These are phyloP conservation scores for Termitomyces titanicus DNA, from an alignment of 768 basidiomycete species.

Conservation along the genomic window DNA sequence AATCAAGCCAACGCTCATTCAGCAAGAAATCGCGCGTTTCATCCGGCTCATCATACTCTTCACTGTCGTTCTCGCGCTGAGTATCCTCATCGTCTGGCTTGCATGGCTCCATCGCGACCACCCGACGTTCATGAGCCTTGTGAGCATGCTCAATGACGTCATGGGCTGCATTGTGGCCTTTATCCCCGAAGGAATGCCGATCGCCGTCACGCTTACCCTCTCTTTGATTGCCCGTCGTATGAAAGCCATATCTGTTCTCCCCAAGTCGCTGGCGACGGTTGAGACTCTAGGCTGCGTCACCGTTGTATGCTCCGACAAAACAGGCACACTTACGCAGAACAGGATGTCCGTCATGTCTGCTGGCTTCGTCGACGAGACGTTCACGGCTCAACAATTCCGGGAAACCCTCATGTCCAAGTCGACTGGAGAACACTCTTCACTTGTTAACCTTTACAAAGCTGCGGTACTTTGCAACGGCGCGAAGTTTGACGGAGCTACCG, in stretches of 20 bases:
- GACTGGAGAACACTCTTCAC: not conserved
- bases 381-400: slow-evolving; percentile 21
- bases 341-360: slow-evolving; percentile 53
- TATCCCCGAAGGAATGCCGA: slow-evolving; percentile 48
- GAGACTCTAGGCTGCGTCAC: slow-evolving; percentile 66
- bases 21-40: slow-evolving; percentile 47
- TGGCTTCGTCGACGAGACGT: slow-evolving; percentile 32
- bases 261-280: slow-evolving; percentile 57
- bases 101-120: slow-evolving; percentile 39
- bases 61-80: slow-evolving; percentile 35
- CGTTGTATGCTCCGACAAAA: slow-evolving; percentile 52
- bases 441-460: slow-evolving; percentile 27
- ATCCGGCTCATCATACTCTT: slow-evolving; percentile 45
- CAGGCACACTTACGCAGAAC: slow-evolving; percentile 59
- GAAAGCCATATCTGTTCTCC: slow-evolving; percentile 12
- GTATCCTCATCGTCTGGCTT: slow-evolving; percentile 40
- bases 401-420: slow-evolving; percentile 1
- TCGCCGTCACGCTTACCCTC: slow-evolving; percentile 53
- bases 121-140: slow-evolving; percentile 44
- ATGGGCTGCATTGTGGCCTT: slow-evolving; percentile 41
- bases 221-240: slow-evolving; percentile 16
- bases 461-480: slow-evolving; percentile 59
- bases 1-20: slow-evolving; percentile 43
- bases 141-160: slow-evolving; percentile 49
- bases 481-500: slow-evolving; percentile 34